These are phyloP conservation scores for Podospora pseudocomata DNA, from an alignment of 495 filamentous ascomycete species.

Conservation along the genomic window DNA sequence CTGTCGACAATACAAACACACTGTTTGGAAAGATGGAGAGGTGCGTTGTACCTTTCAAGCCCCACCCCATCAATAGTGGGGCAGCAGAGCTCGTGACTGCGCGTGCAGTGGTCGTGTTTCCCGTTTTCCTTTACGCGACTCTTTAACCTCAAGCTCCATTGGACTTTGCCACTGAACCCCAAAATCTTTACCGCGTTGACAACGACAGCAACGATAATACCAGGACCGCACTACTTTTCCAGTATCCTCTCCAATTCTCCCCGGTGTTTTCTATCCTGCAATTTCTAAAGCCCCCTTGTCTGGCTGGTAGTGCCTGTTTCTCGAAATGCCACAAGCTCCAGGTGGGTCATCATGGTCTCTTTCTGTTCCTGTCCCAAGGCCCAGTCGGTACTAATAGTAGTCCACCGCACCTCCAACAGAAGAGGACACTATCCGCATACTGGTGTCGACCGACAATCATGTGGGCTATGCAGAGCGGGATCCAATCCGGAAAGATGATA, in stretches of 20 bases:
- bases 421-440: constrained; percentile 89
- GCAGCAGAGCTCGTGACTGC: background rate
- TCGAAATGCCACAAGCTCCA: constrained; percentile 26
- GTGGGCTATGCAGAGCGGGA: constrained; percentile 95
- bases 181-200: background rate
- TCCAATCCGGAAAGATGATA: constrained; percentile 88
- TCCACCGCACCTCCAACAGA: constrained; percentile 38
- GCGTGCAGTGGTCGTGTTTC: background rate
- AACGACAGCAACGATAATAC: background rate
- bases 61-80: background rate
- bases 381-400: background rate
- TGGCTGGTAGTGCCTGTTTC: background rate
- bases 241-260: too few species aligned
- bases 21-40: too few species aligned
- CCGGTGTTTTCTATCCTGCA: background rate
- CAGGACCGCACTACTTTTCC: too few species aligned
- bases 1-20: background rate
- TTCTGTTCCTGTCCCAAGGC: background rate
- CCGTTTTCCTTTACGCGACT: background rate
- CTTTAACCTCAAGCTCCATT: background rate
- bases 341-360: constrained; percentile 15
- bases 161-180: background rate
- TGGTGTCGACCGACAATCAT: constrained; percentile 94
- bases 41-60: background rate
- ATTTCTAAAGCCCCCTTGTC: background rate